Percentiles rank a stretch among this genome's conserved stretches.
phyloP scores from a whole-genome alignment of 2,329 filamentous ascomycete genomes.

The Peltaster fructicola region DNA sequence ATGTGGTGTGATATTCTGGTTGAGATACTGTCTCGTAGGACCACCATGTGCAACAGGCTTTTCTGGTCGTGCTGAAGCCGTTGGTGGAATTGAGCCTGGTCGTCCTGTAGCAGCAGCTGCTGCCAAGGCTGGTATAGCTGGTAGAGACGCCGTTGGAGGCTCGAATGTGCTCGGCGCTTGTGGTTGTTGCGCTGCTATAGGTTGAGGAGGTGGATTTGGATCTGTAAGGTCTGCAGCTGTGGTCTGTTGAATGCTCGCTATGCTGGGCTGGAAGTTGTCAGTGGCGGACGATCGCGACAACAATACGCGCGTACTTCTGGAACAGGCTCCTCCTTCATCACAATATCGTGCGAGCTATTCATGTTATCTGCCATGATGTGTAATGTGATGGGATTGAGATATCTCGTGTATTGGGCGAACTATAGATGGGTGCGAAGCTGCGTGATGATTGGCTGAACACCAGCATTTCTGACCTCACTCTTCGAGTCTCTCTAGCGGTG shows the following conservation, averaged over 20 bases:
- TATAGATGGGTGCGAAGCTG: constrained; percentile 1
- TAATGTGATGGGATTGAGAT: not conserved
- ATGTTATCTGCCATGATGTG: constrained; percentile 13
- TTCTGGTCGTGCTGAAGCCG: constrained; percentile 14
- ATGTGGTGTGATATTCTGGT: constrained; percentile 32
- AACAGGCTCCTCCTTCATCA: constrained; percentile 20
- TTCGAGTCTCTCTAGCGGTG: too few species aligned
- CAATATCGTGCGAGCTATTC: constrained; percentile 11
- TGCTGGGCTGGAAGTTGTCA: constrained; percentile 4
- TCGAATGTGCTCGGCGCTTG: constrained; percentile 1
- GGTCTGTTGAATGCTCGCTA: constrained; percentile 3
- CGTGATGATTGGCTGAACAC: too few species aligned
- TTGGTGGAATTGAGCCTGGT: constrained; percentile 15
- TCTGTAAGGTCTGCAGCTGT: constrained; percentile 11
- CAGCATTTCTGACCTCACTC: too few species aligned
- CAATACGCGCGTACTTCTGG: constrained; percentile 9
- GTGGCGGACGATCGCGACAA: constrained; percentile 2
- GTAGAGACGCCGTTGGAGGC: not conserved
- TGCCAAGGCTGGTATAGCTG: constrained; percentile 5
- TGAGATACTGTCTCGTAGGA: constrained; percentile 31
- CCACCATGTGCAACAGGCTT: constrained; percentile 29
- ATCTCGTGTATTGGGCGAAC: too few species aligned
- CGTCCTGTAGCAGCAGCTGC: constrained; percentile 10
- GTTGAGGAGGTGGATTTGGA: constrained; percentile 11
- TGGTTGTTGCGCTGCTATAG: constrained; percentile 3